Conservation (phyloP, 2,329 filamentous ascomycete genomes). For the Fonsecaea monophora region DNA sequence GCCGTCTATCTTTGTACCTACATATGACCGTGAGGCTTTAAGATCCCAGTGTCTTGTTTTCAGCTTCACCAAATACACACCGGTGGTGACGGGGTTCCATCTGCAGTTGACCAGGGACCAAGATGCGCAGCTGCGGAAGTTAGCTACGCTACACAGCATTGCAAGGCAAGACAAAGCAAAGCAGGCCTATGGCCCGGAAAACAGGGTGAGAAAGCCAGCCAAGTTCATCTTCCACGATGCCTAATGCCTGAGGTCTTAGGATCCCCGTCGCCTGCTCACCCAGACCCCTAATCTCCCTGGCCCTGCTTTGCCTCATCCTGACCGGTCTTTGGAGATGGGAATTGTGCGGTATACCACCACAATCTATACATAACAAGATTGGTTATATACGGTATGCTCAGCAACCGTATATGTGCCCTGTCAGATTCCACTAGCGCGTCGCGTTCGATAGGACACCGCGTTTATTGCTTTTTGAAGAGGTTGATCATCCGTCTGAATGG, state of each 20-base stretch:
- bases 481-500: background rate
- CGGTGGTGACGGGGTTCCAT: background rate
- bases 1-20: background rate
- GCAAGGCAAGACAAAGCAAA: background rate
- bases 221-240: background rate
- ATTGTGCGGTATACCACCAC: background rate
- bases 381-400: background rate
- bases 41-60: background rate
- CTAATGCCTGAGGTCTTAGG: background rate
- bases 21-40: no score
- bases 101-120: slow-evolving; percentile 1
- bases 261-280: background rate
- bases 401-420: background rate
- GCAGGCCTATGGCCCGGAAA: background rate
- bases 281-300: background rate
- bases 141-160: slow-evolving; percentile 14
- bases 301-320: slow-evolving; percentile 3
- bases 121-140: background rate
- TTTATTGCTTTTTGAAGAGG: slow-evolving; percentile 1
- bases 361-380: background rate
- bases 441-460: slow-evolving; percentile 14
- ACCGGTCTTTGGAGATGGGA: background rate
- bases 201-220: background rate
- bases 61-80: slow-evolving; percentile 7
- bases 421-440: slow-evolving; percentile 20